These are phyloP conservation scores for Isatis tinctoria DNA, from an alignment of 345 rosid genomes.

Conservation along the genomic window DNA sequence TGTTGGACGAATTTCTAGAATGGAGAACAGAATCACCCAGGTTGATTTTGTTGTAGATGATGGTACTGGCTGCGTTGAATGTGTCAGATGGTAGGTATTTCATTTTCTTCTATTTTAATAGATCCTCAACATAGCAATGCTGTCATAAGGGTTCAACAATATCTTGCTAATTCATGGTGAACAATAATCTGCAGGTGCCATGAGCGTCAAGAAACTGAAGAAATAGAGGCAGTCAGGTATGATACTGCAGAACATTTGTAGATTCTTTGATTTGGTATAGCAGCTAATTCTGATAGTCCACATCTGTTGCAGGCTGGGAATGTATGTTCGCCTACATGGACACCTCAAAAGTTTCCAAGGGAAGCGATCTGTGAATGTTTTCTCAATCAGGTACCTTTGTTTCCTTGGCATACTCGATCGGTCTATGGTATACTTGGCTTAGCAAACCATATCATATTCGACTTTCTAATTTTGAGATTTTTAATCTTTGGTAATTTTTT, in stretches of 20 bases:
- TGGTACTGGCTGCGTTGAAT: slow-evolving; percentile 80
- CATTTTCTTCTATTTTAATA: neutral
- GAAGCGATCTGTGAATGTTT: slow-evolving; percentile 63
- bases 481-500: neutral
- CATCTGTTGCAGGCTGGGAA: slow-evolving; percentile 55
- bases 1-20: slow-evolving; percentile 60
- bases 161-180: slow-evolving; percentile 2
- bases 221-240: slow-evolving; percentile 66
- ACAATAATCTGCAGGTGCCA: slow-evolving; percentile 57
- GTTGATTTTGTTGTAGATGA: slow-evolving; percentile 68
- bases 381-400: slow-evolving; percentile 60
- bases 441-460: neutral
- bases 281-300: neutral
- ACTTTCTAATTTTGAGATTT: neutral
- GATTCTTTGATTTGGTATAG: neutral
- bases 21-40: slow-evolving; percentile 74
- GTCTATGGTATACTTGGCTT: neutral
- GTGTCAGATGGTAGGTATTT: slow-evolving; percentile 75
- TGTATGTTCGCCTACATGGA: slow-evolving; percentile 85
- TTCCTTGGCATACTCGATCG: neutral
- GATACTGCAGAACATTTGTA: slow-evolving; percentile 5
- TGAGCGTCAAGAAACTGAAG: slow-evolving; percentile 70
- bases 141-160: neutral
- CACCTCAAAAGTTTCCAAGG: slow-evolving; percentile 72
- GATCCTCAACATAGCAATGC: neutral